A percentile compares a stretch with the other conserved stretches of the same genome.
Evolutionary conservation across 2,329 filamentous ascomycete species (phyloP).

Genomic region (Tolypocladium ophioglossoides): DNA sequence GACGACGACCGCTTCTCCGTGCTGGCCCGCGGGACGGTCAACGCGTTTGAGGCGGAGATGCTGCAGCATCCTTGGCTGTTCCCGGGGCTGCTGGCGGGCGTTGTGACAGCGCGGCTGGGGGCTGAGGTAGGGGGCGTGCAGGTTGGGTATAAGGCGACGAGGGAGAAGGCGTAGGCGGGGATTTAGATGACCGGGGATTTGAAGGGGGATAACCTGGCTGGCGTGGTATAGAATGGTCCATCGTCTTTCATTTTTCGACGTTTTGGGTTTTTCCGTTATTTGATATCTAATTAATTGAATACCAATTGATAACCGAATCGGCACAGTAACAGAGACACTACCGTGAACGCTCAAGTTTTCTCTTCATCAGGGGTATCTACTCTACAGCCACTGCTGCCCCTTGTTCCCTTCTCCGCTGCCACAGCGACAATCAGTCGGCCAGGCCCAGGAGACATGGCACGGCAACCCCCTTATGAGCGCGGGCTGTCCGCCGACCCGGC

Average conservation of each 20-base stretch:
- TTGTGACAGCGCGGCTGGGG: conserved; percentile 67
- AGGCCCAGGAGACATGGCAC: too few relatives aligned
- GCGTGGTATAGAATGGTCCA: neutral
- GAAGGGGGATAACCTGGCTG: neutral
- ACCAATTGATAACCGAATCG: neutral
- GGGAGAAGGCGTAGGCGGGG: conserved; percentile 8
- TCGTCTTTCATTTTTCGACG: neutral
- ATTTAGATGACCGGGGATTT: too few relatives aligned
- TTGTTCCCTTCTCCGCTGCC: neutral
- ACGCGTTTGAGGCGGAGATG: conserved; percentile 83
- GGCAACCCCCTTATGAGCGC: conserved; percentile 3
- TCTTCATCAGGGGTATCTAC: conserved; percentile 29
- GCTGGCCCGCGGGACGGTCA: conserved; percentile 62
- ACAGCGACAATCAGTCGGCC: neutral
- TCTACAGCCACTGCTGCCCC: conserved; percentile 18
- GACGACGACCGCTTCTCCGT: conserved; percentile 52
- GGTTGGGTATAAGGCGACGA: conserved; percentile 13
- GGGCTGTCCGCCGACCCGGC: conserved; percentile 13
- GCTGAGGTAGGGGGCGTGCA: conserved; percentile 30
- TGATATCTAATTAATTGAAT: neutral
- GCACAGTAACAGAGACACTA: neutral
- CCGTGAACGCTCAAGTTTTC: neutral
- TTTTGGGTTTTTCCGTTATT: neutral
- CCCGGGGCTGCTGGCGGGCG: conserved; percentile 62
- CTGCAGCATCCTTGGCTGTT: conserved; percentile 91